phyloP scores from a whole-genome alignment of 495 filamentous ascomycete genomes.

The Thozetella sp. region DNA sequence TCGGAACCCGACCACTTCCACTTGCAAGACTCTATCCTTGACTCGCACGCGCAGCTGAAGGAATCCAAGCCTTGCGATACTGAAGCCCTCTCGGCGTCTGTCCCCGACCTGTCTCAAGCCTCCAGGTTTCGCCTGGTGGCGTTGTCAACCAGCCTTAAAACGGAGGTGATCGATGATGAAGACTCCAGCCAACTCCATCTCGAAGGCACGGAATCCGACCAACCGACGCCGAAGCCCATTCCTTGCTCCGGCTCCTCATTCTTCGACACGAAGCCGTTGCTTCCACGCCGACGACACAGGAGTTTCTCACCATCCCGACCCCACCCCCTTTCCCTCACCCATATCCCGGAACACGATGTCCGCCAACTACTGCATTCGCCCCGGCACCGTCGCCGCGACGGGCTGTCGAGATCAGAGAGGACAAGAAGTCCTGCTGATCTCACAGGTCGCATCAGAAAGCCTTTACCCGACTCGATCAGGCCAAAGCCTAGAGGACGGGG shows the following conservation, averaged over 20 bases:
- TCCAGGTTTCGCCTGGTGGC: constrained; percentile 8
- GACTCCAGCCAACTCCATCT: constrained; percentile 9
- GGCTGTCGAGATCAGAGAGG: constrained; percentile 25
- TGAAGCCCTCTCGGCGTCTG: constrained; percentile 30
- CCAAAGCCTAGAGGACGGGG: constrained; percentile 33
- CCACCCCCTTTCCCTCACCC: constrained; percentile 13
- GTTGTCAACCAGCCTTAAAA: constrained; percentile 10
- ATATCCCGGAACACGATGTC: constrained; percentile 13
- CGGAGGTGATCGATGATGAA: constrained; percentile 9
- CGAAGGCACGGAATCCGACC: constrained; percentile 30
- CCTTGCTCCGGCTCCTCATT: constrained; percentile 25
- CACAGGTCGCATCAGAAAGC: constrained; percentile 39
- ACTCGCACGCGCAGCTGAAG: constrained; percentile 25
- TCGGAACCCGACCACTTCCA: constrained; percentile 38
- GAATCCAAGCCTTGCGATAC: constrained; percentile 30
- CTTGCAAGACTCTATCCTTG: constrained; percentile 2
- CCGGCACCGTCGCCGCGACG: constrained; percentile 10
- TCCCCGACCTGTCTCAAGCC: constrained; percentile 33
- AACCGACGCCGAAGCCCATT: constrained; percentile 38
- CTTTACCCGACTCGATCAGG: constrained; percentile 28
- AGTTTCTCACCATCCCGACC: constrained; percentile 29
- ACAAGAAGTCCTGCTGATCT: constrained; percentile 34
- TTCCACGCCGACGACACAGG: constrained; percentile 24
- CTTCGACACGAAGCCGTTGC: constrained; percentile 21
- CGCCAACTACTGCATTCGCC: constrained; percentile 13